Conservation (phyloP, 345 rosid species). For the Firmiana major region DNA sequence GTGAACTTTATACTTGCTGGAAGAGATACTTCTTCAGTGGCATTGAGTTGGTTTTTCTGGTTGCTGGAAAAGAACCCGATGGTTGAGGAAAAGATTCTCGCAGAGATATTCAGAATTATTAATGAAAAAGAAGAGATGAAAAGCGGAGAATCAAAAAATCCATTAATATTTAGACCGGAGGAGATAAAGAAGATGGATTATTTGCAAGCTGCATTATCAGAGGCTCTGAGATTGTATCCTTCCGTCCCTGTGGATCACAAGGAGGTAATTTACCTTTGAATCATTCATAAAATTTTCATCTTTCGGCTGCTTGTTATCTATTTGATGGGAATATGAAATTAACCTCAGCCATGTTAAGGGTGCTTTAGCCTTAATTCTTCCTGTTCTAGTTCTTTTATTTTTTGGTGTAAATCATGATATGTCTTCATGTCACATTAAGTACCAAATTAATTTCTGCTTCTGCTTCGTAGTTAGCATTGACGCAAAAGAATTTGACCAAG, state of each 20-base stretch:
- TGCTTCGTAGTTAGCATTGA: no score
- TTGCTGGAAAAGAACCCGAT: constrained; percentile 57
- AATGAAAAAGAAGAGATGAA: constrained; percentile 37
- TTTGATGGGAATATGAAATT: neutral
- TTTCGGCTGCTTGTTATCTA: neutral
- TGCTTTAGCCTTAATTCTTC: neutral
- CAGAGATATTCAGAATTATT: constrained; percentile 52
- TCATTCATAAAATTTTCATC: neutral
- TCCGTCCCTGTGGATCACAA: constrained; percentile 96
- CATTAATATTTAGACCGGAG: constrained; percentile 55
- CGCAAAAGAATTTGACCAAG: no score
- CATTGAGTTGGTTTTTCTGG: constrained; percentile 96
- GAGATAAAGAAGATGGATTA: constrained; percentile 98
- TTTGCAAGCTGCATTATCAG: constrained; percentile 89
- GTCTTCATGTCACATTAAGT: no score
- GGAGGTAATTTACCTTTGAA: constrained; percentile 53
- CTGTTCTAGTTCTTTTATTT: neutral
- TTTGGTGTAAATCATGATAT: no score
- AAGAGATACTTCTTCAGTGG: constrained; percentile 95
- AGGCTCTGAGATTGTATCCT: constrained; percentile 87
- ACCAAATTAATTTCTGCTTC: no score
- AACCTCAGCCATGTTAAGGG: neutral
- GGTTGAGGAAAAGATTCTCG: constrained; percentile 58
- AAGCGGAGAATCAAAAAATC: constrained; percentile 15
- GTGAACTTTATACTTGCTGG: constrained; percentile 96